phyloP scores from a whole-genome alignment of 139 green algal genomes.

The Micractinium conductrix region DNA sequence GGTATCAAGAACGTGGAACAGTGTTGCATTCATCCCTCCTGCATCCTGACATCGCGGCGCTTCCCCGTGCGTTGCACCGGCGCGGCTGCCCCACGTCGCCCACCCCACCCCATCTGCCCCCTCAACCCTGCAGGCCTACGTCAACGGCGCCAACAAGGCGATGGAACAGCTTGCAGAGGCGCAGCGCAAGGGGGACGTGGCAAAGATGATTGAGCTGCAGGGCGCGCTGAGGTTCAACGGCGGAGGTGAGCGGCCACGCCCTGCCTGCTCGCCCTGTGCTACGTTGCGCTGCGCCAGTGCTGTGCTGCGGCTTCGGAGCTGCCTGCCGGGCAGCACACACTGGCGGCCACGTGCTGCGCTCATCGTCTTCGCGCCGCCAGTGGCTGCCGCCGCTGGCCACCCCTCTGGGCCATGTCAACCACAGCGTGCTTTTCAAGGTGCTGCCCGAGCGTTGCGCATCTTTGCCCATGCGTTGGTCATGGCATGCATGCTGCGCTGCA shows the following conservation, averaged over 20 bases:
- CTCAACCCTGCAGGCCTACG: slow-evolving; percentile 65
- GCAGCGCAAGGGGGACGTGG: slow-evolving; percentile 78
- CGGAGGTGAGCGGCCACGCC: slow-evolving; percentile 63
- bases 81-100: too few species aligned
- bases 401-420: too few species aligned
- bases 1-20: too few species aligned
- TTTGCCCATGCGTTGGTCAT: not conserved
- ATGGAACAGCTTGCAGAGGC: slow-evolving; percentile 81
- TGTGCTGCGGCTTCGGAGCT: not conserved
- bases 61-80: too few species aligned
- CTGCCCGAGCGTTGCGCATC: too few species aligned
- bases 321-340: not conserved
- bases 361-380: not conserved
- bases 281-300: not conserved
- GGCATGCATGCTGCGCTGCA: slow-evolving; percentile 36
- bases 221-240: slow-evolving; percentile 96
- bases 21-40: too few species aligned
- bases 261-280: not conserved
- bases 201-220: slow-evolving; percentile 86
- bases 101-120: too few species aligned
- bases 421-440: too few species aligned
- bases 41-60: too few species aligned
- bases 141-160: slow-evolving; percentile 88
- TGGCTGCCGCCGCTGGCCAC: not conserved
- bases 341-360: not conserved